Base-by-base conservation (phyloP, 805 yeast genomes). In the Myxozyma nipponensis region DNA sequence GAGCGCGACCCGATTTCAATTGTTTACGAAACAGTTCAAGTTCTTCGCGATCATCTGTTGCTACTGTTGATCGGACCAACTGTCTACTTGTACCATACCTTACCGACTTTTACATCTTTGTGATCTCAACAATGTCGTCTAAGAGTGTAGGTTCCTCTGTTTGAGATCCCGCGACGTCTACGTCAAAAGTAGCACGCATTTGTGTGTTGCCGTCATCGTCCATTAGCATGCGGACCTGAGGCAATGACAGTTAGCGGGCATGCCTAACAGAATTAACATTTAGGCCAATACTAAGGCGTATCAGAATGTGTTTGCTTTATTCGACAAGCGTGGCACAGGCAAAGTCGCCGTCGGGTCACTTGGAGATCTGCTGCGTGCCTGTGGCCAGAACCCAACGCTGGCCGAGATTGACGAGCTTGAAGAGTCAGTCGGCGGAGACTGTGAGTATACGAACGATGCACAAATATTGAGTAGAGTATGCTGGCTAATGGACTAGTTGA, bases 301-400 rank as follows among this genome's bases (percentile, higher is more conserved):
- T 25, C 57, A 54, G 39, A 54, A 93, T 77, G 96, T 97, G 22
- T 93, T 93, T 70, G 93, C 98, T 10, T 81, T 93, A 41, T 93
- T 91, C 66, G 98, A 93, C 73, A 90, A 89, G 72, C 87, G 90
- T 66, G 98, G 96, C 25, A 86, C 91, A 35, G 98, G 98, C 17
- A 78, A 82, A 68, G 93, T 93, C 49, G 81, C 96, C 15, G 75
- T 78, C 54, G 86, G 84, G 56, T 82, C 86, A 54, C 77, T 93
- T 44, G 98, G 98, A 32, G 98, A 93, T 66, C 78, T 93, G 61
- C 78, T 93, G 54, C 81, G 99, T 67, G 97, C 98, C 1, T 90
- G 93, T 54, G 99, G 98, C 36, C 98, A 91, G 74, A 93, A 93
- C 74, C 99, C 99, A 57, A 90, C 98, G 3, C 78, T 88, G 63